Evolutionary conservation across 257 asterid species (phyloP), one percentile per base, ranked within the genome.

Genomic region (Ajuga chamaepitys): DNA sequence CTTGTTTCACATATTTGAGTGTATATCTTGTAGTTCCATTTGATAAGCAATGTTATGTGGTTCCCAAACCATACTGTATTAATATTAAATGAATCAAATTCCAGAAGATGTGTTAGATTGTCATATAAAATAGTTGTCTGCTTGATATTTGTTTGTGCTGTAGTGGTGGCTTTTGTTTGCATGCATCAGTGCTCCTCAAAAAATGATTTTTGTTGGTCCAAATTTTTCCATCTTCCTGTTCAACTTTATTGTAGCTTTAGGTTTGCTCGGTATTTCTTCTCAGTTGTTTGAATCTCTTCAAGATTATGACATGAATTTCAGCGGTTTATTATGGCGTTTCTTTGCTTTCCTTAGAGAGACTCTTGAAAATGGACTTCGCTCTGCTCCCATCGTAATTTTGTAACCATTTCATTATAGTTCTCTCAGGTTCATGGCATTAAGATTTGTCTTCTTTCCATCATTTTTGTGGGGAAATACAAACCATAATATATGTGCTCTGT

Each of bases 141-240:
- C 34, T 18, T 28, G 30, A 48, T 50, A 12, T 50, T 32, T 18
- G 44, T 51, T n/a, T 21, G 58, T 37, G 57, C 41, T 38, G 38
- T 62, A 11, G 32, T 40, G 47, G 48, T 22, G 25, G 25, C 14
- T 44, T 34, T 58, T 18, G 16, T 44, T 28, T 50, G 40, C 21
- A 9, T 12, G 20, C 20, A 20, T 16, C 25, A 28, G 48, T 28
- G 22, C 58, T 18, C 37, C 13, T 46, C 17, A n/a, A n/a, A n/a
- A n/a, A 22, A 30, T 42, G 73, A 45, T 66, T 64, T 51, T n/a
- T 59, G 66, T 59, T 42, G 9, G 48, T 57, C 37, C 40, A 40
- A 56, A n/a, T 4, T 21, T 47, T 58, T 46, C 28, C 38, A 46
- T 55, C 59, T 48, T 21, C 16, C 3, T 11, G 35, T 48, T 46